These are phyloP conservation scores for Pythium volutum DNA, from an alignment of 352 stramenopile species.

Conservation along the genomic window DNA sequence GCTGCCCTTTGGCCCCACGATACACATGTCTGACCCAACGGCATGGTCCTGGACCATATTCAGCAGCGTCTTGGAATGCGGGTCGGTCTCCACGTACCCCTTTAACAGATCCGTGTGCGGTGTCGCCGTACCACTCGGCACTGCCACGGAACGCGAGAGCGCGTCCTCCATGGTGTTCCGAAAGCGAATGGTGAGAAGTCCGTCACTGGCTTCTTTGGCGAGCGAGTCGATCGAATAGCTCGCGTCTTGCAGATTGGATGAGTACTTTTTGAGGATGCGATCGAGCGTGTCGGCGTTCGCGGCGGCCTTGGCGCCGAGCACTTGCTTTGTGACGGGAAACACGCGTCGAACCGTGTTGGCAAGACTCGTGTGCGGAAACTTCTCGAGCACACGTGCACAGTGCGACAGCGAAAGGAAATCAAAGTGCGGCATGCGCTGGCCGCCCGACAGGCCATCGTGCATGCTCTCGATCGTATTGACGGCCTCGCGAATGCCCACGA, in stretches of 20 bases:
- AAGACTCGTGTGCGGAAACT: slow-evolving; percentile 47
- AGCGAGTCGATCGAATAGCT: slow-evolving; percentile 41
- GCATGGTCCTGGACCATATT: slow-evolving; percentile 83
- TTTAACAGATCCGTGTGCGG: slow-evolving; percentile 28
- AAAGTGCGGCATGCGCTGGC: slow-evolving; percentile 69
- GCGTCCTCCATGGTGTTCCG: slow-evolving; percentile 7
- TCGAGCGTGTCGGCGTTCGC: slow-evolving; percentile 49
- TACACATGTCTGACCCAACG: slow-evolving; percentile 69
- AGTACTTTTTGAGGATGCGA: slow-evolving; percentile 55
- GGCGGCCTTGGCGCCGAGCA: slow-evolving; percentile 37
- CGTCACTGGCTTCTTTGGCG: slow-evolving; percentile 24
- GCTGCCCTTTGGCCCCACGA: slow-evolving; percentile 79
- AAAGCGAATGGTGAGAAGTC: slow-evolving; percentile 13
- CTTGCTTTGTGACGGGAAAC: slow-evolving; percentile 54
- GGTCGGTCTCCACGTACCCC: slow-evolving; percentile 59
- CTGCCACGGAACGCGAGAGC: slow-evolving; percentile 12
- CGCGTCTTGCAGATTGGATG: slow-evolving; percentile 21
- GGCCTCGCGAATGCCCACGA: slow-evolving; percentile 69
- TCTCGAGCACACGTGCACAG: slow-evolving; percentile 46
- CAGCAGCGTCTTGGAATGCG: slow-evolving; percentile 44
- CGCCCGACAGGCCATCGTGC: slow-evolving; percentile 32
- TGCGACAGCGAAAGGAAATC: slow-evolving; percentile 60
- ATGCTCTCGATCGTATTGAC: slow-evolving; percentile 70
- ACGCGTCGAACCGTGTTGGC: slow-evolving; percentile 38
- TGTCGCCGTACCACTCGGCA: slow-evolving; percentile 43